Base-by-base conservation (phyloP, 257 asterid species). In the Sherardia arvensis region DNA sequence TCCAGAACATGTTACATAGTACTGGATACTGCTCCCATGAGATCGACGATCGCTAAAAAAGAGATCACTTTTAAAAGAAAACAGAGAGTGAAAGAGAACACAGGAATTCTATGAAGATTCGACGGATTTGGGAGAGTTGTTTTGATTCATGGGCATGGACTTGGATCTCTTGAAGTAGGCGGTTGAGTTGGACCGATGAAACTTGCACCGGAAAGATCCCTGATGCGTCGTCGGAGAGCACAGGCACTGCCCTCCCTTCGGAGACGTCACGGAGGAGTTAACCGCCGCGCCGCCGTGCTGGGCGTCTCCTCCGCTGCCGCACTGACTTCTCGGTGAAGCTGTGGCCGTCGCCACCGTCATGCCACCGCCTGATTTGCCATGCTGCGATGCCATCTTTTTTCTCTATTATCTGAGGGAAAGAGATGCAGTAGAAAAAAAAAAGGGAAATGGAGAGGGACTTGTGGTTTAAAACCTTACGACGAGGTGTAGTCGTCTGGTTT, bases 221-320 rank as follows among this genome's bases (percentile, higher is more conserved):
- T 82, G 76, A 67, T 82, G 87, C 33, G 81, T 82, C 1, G 87
- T 82, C 11, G 87, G 87, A 0, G 87, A 82, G 66, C 87, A 82
- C 60, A 82, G 28, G 48, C 87, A 82, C 74, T 76, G 62, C 1
- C 77, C 84, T 57, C 79, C 84, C 61, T 61, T 69, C 15, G 84
- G 83, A 4, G 83, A 77, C 8, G 58, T 48, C n/a, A n/a, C n/a
- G 8, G 65, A 7, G 15, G 21, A 11, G 33, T 45, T 48, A 32
- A 4, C 25, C 1, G 65, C 17, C 17, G 20, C 61, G 10, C 27
- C 62, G n/a, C 38, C 45, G 62, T 29, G 23, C 25, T 23, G 59
- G n/a, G 26, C 11, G 43, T 58, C 62, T 58, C 43, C 62, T 1
- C 62, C 62, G 23, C 33, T 29, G 23, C 20, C 61, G 21, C 34